phyloP scores from a whole-genome alignment of 1,139 yeast species.

The Pichia sp. region DNA sequence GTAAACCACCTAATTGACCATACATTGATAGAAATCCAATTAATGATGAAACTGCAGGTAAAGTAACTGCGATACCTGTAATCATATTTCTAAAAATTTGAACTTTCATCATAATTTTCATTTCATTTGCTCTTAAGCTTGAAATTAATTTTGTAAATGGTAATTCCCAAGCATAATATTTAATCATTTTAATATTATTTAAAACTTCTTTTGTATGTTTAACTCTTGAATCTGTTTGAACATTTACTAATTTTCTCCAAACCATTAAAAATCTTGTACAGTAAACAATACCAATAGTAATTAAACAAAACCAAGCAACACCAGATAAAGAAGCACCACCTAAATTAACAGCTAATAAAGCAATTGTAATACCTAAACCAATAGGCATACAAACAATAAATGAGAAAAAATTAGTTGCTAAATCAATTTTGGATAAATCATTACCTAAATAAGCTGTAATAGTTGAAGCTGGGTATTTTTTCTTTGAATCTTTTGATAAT shows the following conservation, averaged over 20 bases:
- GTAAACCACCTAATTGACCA: conserved; percentile 27
- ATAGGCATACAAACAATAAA: conserved; percentile 57
- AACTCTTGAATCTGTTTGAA: conserved; percentile 41
- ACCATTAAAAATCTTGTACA: conserved; percentile 34
- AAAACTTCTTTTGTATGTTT: conserved; percentile 41
- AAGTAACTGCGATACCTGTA: conserved; percentile 40
- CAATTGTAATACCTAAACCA: conserved; percentile 55
- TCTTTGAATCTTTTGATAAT: conserved; percentile 54
- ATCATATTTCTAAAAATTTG: conserved; percentile 41
- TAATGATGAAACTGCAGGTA: conserved; percentile 44
- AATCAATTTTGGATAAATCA: conserved; percentile 73
- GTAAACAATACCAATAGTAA: conserved; percentile 20
- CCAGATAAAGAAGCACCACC: conserved; percentile 58
- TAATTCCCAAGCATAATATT: conserved; percentile 49
- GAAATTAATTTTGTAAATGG: conserved; percentile 39
- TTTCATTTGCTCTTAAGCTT: conserved; percentile 37
- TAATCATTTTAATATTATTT: conserved; percentile 42
- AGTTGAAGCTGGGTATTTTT: conserved; percentile 57
- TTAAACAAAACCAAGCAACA: conserved; percentile 29
- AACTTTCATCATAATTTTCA: conserved; percentile 38
- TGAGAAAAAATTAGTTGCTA: conserved; percentile 68
- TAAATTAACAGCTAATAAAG: conserved; percentile 57
- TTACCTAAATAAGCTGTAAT: conserved; percentile 73
- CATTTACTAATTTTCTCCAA: conserved; percentile 35
- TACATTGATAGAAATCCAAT: conserved; percentile 44